Evolutionary conservation across 768 basidiomycete genomes (phyloP), one percentile per base, ranked within the genome.

Genomic region (Phaffia tasmanica): DNA sequence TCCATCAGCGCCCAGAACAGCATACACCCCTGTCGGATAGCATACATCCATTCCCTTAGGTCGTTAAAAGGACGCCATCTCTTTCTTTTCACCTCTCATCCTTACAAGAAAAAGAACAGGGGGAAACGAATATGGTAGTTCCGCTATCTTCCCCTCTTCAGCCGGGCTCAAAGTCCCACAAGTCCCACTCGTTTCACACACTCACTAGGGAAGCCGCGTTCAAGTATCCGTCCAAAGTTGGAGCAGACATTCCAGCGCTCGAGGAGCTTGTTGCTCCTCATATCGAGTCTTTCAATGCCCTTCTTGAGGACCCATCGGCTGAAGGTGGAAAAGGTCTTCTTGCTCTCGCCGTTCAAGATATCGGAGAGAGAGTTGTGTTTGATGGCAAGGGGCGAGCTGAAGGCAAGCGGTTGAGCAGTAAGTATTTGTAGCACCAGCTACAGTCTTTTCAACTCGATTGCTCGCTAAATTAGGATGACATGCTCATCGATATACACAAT

Each of bases 241-340:
- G 83, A 25, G 82, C 87, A 27, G 83, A 85, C 16, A 84, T 88
- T 70, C 84, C 84, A 23, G 87, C 88, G 62, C 81, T 98, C 68
- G 89, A 95, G 71, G 89, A 94, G 77, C 89, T 97, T 72, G 90
- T 97, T 63, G 79, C 83, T 27, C 94, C 95, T 7, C 93, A 97
- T 75, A 83, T 98, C 69, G 88, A 97, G 76, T 91, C 89, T 49
- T 98, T 99, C 81, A 94, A 98, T 77, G 86, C 90, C 19, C 82
- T 99, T 30, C 93, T 97, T 75, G 93, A 97, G 73, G 91, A 94
- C 75, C 85, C 87, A 62, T 57, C 30, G 9, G 64, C 21, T 25
- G 61, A 16, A 32, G 84, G 89, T 64, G 88, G 88, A 1, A 81
- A 81, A 46, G 95, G 95, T 0, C 76, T 98, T 14, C 75, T 99